Conservation (phyloP, 257 asterid species). For the Mitragyna speciosa region DNA sequence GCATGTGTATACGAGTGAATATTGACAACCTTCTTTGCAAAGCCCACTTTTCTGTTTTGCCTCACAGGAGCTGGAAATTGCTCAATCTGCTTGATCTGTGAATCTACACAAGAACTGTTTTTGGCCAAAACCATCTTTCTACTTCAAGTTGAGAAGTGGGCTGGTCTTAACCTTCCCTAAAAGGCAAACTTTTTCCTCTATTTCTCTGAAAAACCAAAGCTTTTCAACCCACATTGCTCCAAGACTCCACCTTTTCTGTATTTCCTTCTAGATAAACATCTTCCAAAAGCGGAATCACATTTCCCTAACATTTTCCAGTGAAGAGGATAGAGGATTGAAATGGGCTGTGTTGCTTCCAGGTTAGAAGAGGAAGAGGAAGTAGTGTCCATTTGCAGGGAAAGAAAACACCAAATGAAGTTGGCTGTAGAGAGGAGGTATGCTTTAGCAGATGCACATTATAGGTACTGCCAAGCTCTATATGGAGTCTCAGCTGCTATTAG, state of each 20-base stretch:
- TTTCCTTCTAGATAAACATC: constrained; percentile 21
- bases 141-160: constrained; percentile 28
- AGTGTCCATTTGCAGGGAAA: constrained; percentile 80
- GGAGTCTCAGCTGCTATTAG: constrained; percentile 84
- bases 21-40: not conserved
- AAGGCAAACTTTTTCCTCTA: constrained; percentile 15
- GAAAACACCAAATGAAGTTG: constrained; percentile 64
- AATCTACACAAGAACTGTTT: constrained; percentile 29
- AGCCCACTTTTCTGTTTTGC: constrained; percentile 8
- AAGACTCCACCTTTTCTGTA: constrained; percentile 40
- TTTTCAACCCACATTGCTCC: constrained; percentile 35
- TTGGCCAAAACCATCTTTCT: constrained; percentile 25
- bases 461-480: constrained; percentile 66
- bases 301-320: not conserved
- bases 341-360: constrained; percentile 92
- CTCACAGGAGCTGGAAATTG: constrained; percentile 18
- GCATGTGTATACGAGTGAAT: constrained; percentile 9
- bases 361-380: constrained; percentile 74
- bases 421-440: constrained; percentile 83
- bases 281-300: constrained; percentile 15
- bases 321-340: constrained; percentile 21
- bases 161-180: constrained; percentile 21
- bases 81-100: constrained; percentile 18
- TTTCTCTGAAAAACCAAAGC: constrained; percentile 25
- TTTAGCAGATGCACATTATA: constrained; percentile 80